Evolutionary conservation across 768 basidiomycete genomes (phyloP).

Genomic region (Boletus bicolor): DNA sequence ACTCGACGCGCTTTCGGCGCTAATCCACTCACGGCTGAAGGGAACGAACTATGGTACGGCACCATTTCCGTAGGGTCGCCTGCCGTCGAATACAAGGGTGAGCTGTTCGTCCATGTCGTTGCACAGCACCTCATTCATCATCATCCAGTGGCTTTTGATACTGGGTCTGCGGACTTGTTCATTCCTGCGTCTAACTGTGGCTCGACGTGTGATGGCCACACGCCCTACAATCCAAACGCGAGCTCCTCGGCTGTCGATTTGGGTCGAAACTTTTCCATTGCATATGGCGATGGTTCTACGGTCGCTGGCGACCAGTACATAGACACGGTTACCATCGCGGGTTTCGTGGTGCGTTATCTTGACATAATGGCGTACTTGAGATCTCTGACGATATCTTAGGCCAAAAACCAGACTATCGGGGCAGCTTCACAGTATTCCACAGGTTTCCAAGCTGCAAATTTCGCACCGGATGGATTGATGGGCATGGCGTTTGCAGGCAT

Average conservation of each 20-base stretch:
- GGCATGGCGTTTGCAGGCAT: conserved; percentile 44
- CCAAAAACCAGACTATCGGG: conserved; percentile 21
- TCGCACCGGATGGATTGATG: conserved; percentile 32
- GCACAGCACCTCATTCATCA: not conserved
- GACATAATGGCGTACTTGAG: not conserved
- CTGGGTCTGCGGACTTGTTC: conserved; percentile 35
- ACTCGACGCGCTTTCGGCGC: conserved; percentile 6
- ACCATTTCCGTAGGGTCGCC: conserved; percentile 25
- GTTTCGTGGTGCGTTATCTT: conserved; percentile 17
- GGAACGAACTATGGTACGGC: conserved; percentile 24
- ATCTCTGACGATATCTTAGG: conserved; percentile 19
- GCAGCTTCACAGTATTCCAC: conserved; percentile 21
- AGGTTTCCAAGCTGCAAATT: conserved; percentile 9
- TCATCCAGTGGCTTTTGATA: conserved; percentile 32
- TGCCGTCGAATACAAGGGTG: conserved; percentile 18
- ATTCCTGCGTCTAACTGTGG: conserved; percentile 29
- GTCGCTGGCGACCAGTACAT: conserved; percentile 38
- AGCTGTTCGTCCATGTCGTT: not conserved
- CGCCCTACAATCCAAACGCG: conserved; percentile 33
- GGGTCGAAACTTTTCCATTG: conserved; percentile 30
- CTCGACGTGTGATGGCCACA: conserved; percentile 34
- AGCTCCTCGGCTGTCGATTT: conserved; percentile 30
- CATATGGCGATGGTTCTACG: conserved; percentile 43
- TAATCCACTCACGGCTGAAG: conserved; percentile 14
- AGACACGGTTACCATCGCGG: conserved; percentile 40